Percentiles rank a stretch among this genome's conserved stretches.
These are phyloP conservation scores for Fusarium sp. DNA, from an alignment of 2,329 filamentous ascomycete species.

Conservation along the genomic window DNA sequence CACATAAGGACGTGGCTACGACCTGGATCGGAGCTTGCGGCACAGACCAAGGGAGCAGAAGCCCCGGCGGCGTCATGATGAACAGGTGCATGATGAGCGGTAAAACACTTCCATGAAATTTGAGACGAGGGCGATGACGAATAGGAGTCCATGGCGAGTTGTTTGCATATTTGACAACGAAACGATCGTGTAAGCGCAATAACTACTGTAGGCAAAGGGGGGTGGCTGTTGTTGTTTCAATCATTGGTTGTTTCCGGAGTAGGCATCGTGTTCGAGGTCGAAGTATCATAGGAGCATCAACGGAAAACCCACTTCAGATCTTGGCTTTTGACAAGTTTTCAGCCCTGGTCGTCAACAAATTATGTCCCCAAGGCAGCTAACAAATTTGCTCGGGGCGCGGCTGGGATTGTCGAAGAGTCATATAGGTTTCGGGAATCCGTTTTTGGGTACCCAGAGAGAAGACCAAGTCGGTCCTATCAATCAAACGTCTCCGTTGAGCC, in stretches of 20 bases:
- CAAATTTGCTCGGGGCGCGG: slow-evolving; percentile 20
- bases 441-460: slow-evolving; percentile 26
- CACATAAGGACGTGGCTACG: slow-evolving; percentile 81
- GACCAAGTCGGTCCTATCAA: slow-evolving; percentile 39
- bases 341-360: slow-evolving; percentile 12
- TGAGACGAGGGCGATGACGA: slow-evolving; percentile 22
- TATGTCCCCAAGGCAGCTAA: slow-evolving; percentile 14
- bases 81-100: slow-evolving; percentile 20
- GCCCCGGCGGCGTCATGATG: slow-evolving; percentile 38
- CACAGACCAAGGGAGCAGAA: slow-evolving; percentile 39
- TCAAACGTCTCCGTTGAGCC: slow-evolving; percentile 31
- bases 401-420: slow-evolving; percentile 34
- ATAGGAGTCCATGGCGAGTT: slow-evolving; percentile 27
- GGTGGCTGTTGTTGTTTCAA: slow-evolving; percentile 31
- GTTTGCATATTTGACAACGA: slow-evolving; percentile 3
- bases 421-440: slow-evolving; percentile 29
- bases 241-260: slow-evolving; percentile 31
- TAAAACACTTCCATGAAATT: slow-evolving; percentile 19
- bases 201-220: slow-evolving; percentile 11
- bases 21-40: slow-evolving; percentile 55
- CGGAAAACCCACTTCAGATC: slow-evolving; percentile 26
- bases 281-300: slow-evolving; percentile 18
- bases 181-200: slow-evolving; percentile 19
- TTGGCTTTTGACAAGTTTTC: slow-evolving; percentile 24
- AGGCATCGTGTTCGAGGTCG: slow-evolving; percentile 13